Evolutionary conservation across 163 green algal genomes (phyloP), one percentile per base, ranked within the genome.

Genomic region (Trebouxia gelatinosa): DNA sequence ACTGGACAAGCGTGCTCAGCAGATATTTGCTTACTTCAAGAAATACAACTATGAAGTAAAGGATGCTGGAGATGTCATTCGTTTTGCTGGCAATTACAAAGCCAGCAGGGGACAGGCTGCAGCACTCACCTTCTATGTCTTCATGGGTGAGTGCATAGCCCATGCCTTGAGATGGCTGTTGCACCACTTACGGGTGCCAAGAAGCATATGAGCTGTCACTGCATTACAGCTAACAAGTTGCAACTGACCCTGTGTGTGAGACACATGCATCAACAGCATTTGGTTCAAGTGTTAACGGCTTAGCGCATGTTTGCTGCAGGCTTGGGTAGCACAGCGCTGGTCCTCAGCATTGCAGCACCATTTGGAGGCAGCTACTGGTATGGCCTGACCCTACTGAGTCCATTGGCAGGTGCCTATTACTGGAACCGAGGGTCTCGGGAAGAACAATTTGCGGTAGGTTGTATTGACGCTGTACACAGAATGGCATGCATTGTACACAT

Each of bases 361-460:
- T 84, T 85, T n/a, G 84, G 90, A 21, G 95, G 95, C 50, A 94
- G 93, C 82, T 93, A 88, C 78, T 98, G 95, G 96, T 99, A 99
- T 81, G 80, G 43, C 4, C 78, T 98, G 17, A 95, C 88, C 0
- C 59, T 91, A 5, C 43, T 98, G 5, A 94, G 84, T 39, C 95
- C 95, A 3, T 81, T 90, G 4, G 90, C 95, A 1, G 94, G 90
- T 31, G 74, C 83, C 16, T 99, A 99, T 83, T 99, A 99, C 89
- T 92, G 91, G 82, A 82, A 88, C 19, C 90, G 89, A 48, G 96
- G 91, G 5, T 87, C 86, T 19, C 79, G 92, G 13, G 78, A 79
- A 29, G 92, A 96, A 77, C 72, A 94, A 77, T 84, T 94, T 43
- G 79, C 70, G 70, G 70, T 80, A 26, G 34, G 76, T 31, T 32